Percentiles rank a stretch among this genome's conserved stretches.
Conservation (phyloP, 78 protist species). For the Dictyostelium purpureum region DNA sequence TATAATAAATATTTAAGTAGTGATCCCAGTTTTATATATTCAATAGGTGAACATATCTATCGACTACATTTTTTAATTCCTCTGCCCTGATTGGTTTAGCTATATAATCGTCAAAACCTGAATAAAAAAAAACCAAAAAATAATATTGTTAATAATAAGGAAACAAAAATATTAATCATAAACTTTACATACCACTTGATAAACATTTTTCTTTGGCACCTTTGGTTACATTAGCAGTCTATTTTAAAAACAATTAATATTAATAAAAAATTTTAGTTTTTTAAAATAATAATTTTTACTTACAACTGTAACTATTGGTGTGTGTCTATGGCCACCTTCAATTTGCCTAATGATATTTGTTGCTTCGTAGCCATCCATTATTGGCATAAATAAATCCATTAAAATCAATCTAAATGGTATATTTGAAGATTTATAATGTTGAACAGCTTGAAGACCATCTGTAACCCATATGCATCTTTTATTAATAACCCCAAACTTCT, state of each 20-base stretch:
- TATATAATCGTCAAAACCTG: constrained; percentile 72
- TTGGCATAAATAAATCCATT: constrained; percentile 76
- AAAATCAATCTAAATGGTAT: constrained; percentile 35
- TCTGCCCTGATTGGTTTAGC: constrained; percentile 78
- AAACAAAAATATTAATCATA: not conserved
- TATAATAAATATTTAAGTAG: too few relatives aligned
- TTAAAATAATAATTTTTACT: not conserved
- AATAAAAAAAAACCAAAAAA: not conserved
- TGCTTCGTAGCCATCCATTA: constrained; percentile 76
- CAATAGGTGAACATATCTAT: constrained; percentile 48
- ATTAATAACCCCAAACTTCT: constrained; percentile 61
- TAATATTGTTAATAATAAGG: not conserved
- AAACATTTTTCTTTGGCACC: constrained; percentile 75
- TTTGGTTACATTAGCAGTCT: constrained; percentile 75
- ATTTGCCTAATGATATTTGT: constrained; percentile 63
- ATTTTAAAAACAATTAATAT: not conserved
- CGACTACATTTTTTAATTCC: constrained; percentile 58
- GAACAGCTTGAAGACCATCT: constrained; percentile 70
- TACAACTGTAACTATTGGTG: constrained; percentile 72
- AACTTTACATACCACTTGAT: constrained; percentile 47
- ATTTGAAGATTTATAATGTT: constrained; percentile 8
- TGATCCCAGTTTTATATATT: not conserved
- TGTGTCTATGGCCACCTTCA: constrained; percentile 39
- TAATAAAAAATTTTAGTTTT: not conserved
- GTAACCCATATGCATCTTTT: constrained; percentile 63